These are phyloP conservation scores for Vanrija sp. DNA, from an alignment of 1,284 basidiomycete species.

Conservation along the genomic window DNA sequence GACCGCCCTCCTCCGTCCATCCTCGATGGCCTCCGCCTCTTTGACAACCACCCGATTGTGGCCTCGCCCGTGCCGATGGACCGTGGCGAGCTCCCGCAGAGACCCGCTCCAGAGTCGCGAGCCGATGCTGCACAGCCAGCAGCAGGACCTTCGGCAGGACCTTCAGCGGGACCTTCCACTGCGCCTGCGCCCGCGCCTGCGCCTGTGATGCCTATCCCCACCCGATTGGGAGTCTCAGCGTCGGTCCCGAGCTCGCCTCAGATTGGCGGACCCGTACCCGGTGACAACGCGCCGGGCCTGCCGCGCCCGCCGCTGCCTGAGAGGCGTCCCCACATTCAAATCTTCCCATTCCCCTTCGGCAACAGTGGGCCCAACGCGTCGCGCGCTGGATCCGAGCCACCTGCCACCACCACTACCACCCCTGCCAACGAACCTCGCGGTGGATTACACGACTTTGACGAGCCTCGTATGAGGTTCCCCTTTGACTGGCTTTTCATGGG, in stretches of 20 bases:
- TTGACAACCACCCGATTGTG: no score
- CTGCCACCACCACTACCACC: not conserved
- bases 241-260: no score
- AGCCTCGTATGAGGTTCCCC: constrained; percentile 1
- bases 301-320: constrained; percentile 12
- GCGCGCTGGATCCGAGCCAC: no score
- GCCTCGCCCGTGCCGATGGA: no score
- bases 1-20: no score
- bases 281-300: not conserved
- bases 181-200: not conserved
- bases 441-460: no score
- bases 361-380: not conserved
- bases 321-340: constrained; percentile 10
- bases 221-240: not conserved
- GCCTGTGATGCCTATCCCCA: not conserved
- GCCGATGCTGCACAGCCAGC: no score
- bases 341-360: not conserved
- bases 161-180: no score
- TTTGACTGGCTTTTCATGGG: constrained; percentile 10
- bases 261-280: not conserved
- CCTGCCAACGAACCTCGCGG: not conserved
- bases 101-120: no score
- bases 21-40: no score
- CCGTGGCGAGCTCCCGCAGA: no score
- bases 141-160: no score